Conservation (phyloP, 108 stramenopile species). For the Skeletonema potamos region DNA sequence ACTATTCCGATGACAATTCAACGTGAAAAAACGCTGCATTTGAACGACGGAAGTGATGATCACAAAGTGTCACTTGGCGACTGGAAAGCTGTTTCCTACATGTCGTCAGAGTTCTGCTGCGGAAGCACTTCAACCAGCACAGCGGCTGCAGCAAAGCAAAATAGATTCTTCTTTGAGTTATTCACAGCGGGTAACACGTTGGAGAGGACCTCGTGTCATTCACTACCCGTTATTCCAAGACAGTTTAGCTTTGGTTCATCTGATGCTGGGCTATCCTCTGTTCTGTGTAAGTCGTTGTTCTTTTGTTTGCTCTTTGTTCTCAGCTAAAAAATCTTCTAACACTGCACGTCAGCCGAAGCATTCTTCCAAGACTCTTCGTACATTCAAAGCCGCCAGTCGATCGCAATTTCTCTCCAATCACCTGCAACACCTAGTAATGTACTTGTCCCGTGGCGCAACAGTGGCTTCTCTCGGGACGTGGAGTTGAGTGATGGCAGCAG, state of each 20-base stretch:
- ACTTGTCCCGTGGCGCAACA: constrained; percentile 29
- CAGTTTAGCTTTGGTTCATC: constrained; percentile 3
- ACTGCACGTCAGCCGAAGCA: constrained; percentile 2
- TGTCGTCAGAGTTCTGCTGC: constrained; percentile 49
- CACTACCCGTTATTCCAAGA: constrained; percentile 4
- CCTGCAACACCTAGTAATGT: not conserved
- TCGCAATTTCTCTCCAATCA: not conserved
- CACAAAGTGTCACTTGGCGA: constrained; percentile 20
- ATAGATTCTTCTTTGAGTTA: constrained; percentile 29
- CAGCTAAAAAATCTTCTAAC: not conserved
- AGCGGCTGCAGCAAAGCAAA: constrained; percentile 15
- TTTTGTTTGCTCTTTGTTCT: no score
- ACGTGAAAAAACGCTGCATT: constrained; percentile 3
- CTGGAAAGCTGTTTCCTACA: constrained; percentile 27
- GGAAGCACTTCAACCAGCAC: constrained; percentile 33
- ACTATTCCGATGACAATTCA: constrained; percentile 24
- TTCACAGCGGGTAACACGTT: not conserved
- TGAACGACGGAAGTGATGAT: not conserved
- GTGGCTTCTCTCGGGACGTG: constrained; percentile 12
- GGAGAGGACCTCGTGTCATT: constrained; percentile 1
- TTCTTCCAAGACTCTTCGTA: constrained; percentile 7
- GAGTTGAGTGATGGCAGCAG: constrained; percentile 20
- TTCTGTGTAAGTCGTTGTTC: constrained; percentile 14
- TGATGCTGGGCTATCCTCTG: constrained; percentile 10
- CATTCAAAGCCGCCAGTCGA: not conserved